Percentiles rank a stretch among this genome's conserved stretches.
phyloP scores from a whole-genome alignment of 768 basidiomycete genomes.

The Hypholoma fasciculare region DNA sequence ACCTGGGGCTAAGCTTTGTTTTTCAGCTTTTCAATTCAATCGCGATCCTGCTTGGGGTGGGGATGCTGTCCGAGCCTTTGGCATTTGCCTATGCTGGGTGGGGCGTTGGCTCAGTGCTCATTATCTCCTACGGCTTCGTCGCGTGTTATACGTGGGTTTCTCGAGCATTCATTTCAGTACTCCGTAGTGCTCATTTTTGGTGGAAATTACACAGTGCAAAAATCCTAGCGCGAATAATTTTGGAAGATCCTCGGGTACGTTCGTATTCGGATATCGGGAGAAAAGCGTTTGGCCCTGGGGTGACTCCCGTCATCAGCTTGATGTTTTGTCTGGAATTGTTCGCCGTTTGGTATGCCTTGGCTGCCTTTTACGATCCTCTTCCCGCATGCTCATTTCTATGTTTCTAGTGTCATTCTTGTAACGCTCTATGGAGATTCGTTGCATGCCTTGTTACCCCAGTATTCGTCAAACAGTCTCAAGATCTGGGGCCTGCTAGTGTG shows the following conservation, averaged over 20 bases:
- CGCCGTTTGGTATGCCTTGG: slow-evolving; percentile 61
- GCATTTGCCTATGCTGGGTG: slow-evolving; percentile 94
- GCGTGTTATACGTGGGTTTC: slow-evolving; percentile 85
- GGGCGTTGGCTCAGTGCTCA: slow-evolving; percentile 72
- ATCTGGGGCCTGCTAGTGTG: slow-evolving; percentile 71
- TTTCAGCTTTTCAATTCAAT: slow-evolving; percentile 80
- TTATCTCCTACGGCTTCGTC: slow-evolving; percentile 74
- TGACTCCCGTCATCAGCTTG: slow-evolving; percentile 60
- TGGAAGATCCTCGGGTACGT: slow-evolving; percentile 63
- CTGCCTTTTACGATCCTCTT: not conserved
- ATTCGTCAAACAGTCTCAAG: slow-evolving; percentile 76
- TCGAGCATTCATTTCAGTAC: not conserved
- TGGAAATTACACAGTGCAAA: slow-evolving; percentile 61
- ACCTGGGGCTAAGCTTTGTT: not conserved
- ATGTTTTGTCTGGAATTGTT: slow-evolving; percentile 90
- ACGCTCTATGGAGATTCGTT: slow-evolving; percentile 89
- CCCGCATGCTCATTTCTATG: not conserved
- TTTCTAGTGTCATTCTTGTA: slow-evolving; percentile 74
- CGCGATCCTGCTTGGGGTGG: slow-evolving; percentile 84
- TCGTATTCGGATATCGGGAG: slow-evolving; percentile 91
- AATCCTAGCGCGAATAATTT: slow-evolving; percentile 76
- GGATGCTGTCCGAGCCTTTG: slow-evolving; percentile 86
- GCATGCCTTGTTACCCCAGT: slow-evolving; percentile 65
- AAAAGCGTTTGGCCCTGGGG: slow-evolving; percentile 82
- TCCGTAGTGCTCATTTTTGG: not conserved